Conservation (phyloP, 805 yeast species). For the Pichia rugopelliculosa region DNA sequence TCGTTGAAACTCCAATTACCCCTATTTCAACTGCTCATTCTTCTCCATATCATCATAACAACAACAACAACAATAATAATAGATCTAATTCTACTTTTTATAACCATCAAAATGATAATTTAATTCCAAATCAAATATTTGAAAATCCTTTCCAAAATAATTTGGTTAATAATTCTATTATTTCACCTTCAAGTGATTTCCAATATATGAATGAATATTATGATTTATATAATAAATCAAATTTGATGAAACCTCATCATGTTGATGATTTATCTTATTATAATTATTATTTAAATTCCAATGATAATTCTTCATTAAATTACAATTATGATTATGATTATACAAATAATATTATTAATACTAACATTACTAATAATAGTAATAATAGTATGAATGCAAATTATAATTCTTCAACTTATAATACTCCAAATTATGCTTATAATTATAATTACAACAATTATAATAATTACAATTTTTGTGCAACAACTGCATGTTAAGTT, state of each 20-base stretch:
- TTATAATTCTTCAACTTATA: not conserved
- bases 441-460: not conserved
- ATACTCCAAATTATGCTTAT: not conserved
- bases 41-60: conserved; percentile 12
- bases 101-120: not conserved
- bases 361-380: not conserved
- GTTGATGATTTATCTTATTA: not conserved
- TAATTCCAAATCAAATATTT: conserved; percentile 16
- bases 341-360: not conserved
- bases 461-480: conserved; percentile 9
- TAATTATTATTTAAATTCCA: not conserved
- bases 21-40: conserved; percentile 20
- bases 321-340: not conserved
- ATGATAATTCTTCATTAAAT: not conserved
- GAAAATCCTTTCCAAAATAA: conserved; percentile 21
- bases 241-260: not conserved
- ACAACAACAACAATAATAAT: not conserved
- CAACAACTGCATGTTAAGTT: conserved; percentile 19
- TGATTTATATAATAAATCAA: not conserved
- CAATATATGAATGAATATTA: conserved; percentile 3
- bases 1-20: conserved; percentile 19
- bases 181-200: conserved; percentile 2
- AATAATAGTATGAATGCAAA: not conserved
- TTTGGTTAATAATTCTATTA: conserved; percentile 2
- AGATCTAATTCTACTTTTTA: not conserved